Evolutionary conservation across 495 filamentous ascomycete genomes (phyloP), one percentile per base, ranked within the genome.

Genomic region (Paragyromitra xinjiangensis): DNA sequence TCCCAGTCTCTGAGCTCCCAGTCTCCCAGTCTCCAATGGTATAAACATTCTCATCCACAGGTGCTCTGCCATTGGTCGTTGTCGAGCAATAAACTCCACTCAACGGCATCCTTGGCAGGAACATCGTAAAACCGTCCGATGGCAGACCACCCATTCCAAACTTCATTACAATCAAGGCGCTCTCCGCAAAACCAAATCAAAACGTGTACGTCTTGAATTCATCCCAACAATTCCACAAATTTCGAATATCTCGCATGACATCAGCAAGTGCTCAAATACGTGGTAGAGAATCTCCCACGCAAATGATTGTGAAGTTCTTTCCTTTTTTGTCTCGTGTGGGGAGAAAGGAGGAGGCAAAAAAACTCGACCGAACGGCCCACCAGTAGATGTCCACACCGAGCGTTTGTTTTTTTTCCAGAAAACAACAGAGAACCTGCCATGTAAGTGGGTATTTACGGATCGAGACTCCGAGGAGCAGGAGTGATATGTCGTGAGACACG

Each of bases 121-220:
- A 69, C 64, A 74, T 69, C 64, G 42, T 59, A n/a, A 58, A 73
- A 64, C 44, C 29, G 59, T 67, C 62, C 71, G 71, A 73, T 68
- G 71, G 50, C 66, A 69, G 37, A 44, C 66, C 66, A 19, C 12
- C 29, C 29, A 53, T 58, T 42, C n/a, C 45, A 58, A 42, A 34
- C 11, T 12, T 44, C 68, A 61, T 59, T 53, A 51, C 34, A 77
- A 59, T 53, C 34, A 14, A 29, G 24, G n/a, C 34, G 11, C 45
- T 40, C 53, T 48, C 39, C 26, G 71, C 26, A 51, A 26, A 68
- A 51, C 51, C 59, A 74, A 63, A 71, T 12, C 40, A 42, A 66
- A 77, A 72, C 73, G 66, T 72, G 67, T 64, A 58, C 58, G 40
- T 22, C 45, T 34, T 42, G 24, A 69, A 64, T 71, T 71, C 66